Evolutionary conservation across 2,329 filamentous ascomycete species (phyloP).

Genomic region (Colletotrichum tanaceti): DNA sequence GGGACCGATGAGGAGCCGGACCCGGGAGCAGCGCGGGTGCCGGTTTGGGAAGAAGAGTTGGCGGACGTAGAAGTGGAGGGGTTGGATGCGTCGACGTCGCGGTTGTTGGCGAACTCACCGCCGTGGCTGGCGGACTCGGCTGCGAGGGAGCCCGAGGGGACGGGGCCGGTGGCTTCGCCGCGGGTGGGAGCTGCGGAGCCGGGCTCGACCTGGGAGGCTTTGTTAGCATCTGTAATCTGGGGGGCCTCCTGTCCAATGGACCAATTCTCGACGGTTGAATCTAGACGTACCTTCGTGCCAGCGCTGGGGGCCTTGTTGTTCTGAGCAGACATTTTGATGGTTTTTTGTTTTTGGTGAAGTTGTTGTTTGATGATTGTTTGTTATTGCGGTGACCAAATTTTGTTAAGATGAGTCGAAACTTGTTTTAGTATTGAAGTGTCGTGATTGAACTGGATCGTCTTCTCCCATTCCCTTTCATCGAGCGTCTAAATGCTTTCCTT

Average conservation of each 20-base stretch:
- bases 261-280: too few relatives aligned
- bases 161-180: slow-evolving; percentile 71
- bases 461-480: background rate
- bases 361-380: background rate
- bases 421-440: background rate
- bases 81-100: slow-evolving; percentile 61
- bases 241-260: background rate
- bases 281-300: slow-evolving; percentile 30
- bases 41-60: slow-evolving; percentile 6
- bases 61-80: slow-evolving; percentile 57
- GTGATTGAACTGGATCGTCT: background rate
- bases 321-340: slow-evolving; percentile 18
- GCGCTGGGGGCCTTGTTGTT: slow-evolving; percentile 35
- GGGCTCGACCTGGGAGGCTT: slow-evolving; percentile 56
- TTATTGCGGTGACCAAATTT: background rate
- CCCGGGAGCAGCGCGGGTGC: slow-evolving; percentile 22
- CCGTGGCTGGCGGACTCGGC: slow-evolving; percentile 73
- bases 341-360: background rate
- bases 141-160: slow-evolving; percentile 78
- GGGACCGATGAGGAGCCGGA: slow-evolving; percentile 31
- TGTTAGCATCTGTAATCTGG: slow-evolving; percentile 32
- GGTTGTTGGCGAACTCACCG: slow-evolving; percentile 72
- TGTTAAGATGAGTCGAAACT: background rate
- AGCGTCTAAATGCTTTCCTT: slow-evolving; percentile 7
- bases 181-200: slow-evolving; percentile 61